Evolutionary conservation across 495 filamentous ascomycete genomes (phyloP).

Genomic region (Cercophora samala): DNA sequence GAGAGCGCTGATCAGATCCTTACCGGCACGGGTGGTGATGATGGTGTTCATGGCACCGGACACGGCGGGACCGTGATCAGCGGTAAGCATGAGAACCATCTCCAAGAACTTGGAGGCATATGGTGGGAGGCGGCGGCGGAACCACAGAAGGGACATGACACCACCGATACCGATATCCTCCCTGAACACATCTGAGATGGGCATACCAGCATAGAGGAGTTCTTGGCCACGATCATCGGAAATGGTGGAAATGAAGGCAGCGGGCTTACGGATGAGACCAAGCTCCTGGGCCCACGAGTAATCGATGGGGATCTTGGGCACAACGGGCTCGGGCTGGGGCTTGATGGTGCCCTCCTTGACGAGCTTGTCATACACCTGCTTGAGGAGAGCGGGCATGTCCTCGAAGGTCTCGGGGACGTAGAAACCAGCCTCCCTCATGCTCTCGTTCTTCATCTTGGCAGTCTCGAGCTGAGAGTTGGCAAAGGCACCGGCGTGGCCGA

Average conservation of each 20-base stretch:
- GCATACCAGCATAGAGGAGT: constrained; percentile 97
- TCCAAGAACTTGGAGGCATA: constrained; percentile 98
- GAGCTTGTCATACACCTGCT: constrained; percentile 76
- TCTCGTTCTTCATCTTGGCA: constrained; percentile 90
- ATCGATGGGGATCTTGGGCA: constrained; percentile 99
- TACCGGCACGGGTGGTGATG: constrained; percentile 97
- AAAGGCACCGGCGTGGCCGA: constrained; percentile 96
- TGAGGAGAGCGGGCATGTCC: constrained; percentile 77
- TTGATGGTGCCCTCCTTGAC: constrained; percentile 78
- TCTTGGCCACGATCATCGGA: constrained; percentile 99
- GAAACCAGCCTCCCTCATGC: constrained; percentile 92
- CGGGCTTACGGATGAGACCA: constrained; percentile 98
- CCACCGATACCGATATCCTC: constrained; percentile 99
- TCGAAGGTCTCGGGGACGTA: constrained; percentile 92
- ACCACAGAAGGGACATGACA: constrained; percentile 99
- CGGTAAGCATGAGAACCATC: constrained; percentile 99
- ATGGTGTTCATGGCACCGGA: constrained; percentile 99
- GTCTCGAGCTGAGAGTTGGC: constrained; percentile 99
- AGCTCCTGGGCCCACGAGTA: constrained; percentile 99
- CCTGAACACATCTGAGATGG: constrained; percentile 97
- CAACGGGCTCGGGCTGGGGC: constrained; percentile 81
- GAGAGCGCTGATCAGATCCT: constrained; percentile 93
- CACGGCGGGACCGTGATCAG: constrained; percentile 97
- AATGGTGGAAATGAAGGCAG: constrained; percentile 99
- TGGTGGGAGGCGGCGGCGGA: constrained; percentile 93